Conservation (phyloP, 495 filamentous ascomycete genomes). For the Neohortaea acidophila region DNA sequence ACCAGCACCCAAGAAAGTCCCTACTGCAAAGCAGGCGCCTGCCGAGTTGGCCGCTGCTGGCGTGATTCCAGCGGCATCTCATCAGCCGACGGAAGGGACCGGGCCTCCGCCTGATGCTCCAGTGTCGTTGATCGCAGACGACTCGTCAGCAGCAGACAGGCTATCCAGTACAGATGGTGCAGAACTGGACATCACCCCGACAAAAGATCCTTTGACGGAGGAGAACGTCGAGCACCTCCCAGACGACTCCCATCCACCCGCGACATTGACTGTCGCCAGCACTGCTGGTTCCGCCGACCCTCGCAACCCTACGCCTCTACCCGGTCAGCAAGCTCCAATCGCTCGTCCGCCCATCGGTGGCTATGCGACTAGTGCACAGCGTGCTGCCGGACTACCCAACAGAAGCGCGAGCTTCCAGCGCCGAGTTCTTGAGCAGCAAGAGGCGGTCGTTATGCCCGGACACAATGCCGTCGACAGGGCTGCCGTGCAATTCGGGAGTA, state of each 20-base stretch:
- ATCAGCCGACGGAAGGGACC: too few relatives aligned
- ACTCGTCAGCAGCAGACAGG: too few relatives aligned
- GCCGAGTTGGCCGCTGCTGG: conserved; percentile 7
- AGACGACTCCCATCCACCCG: conserved; percentile 57
- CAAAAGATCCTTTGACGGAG: conserved; percentile 78
- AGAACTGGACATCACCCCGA: conserved; percentile 34
- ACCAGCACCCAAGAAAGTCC: conserved; percentile 22
- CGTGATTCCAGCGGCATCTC: conserved; percentile 4
- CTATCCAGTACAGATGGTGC: conserved; percentile 3
- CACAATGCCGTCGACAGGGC: conserved; percentile 88
- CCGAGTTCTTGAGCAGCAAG: conserved; percentile 80
- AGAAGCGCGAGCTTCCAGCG: conserved; percentile 66
- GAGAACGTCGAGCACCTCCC: conserved; percentile 79
- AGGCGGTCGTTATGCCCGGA: conserved; percentile 97
- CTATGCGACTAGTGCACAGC: conserved; percentile 59
- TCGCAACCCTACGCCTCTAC: conserved; percentile 42
- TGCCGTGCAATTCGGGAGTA: conserved; percentile 93
- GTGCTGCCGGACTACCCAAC: conserved; percentile 45
- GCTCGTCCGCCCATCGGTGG: conserved; percentile 46
- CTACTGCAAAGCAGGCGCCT: conserved; percentile 14
- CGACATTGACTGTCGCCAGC: conserved; percentile 76
- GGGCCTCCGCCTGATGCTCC: too few relatives aligned
- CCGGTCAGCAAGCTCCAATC: conserved; percentile 43
- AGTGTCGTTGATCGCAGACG: too few relatives aligned
- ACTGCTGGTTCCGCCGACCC: conserved; percentile 75